A percentile compares a stretch with the other conserved stretches of the same genome.
phyloP scores from a whole-genome alignment of 164 flowering plant genomes.

The Berberis vulgaris region DNA sequence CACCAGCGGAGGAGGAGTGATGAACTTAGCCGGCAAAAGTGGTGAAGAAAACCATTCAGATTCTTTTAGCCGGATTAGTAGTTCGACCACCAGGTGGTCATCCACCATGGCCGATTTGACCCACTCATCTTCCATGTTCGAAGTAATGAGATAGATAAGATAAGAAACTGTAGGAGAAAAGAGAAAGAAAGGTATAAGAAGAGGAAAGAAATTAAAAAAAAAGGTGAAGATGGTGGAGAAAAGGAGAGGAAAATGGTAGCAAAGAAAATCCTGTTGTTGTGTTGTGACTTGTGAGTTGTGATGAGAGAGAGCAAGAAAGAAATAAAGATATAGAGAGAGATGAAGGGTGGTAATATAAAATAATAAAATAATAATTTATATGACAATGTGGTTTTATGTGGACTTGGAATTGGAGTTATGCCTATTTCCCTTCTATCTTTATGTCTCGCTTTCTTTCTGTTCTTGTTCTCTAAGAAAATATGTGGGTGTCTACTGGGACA shows the following conservation, averaged over 20 bases:
- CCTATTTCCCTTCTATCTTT: too few species aligned
- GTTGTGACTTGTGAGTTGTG: background rate
- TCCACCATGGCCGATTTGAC: slow-evolving; percentile 39
- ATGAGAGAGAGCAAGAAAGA: background rate
- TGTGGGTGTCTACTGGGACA: too few species aligned
- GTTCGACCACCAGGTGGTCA: slow-evolving; percentile 44
- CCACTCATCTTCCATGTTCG: slow-evolving; percentile 33
- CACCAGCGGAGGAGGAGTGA: background rate
- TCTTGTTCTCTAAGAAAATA: too few species aligned
- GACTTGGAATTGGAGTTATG: too few species aligned
- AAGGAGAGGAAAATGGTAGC: too few species aligned
- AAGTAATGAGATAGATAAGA: background rate
- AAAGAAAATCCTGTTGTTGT: background rate
- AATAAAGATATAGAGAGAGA: too few species aligned
- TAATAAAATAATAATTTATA: too few species aligned
- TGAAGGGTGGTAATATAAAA: too few species aligned
- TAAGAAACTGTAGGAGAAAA: background rate
- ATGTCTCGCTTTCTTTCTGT: too few species aligned
- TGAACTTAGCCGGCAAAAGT: background rate
- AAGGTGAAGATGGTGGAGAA: background rate
- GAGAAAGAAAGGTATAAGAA: slow-evolving; percentile 4
- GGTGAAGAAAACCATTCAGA: background rate
- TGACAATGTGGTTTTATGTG: too few species aligned
- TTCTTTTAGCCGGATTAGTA: slow-evolving; percentile 16
- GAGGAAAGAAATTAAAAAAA: slow-evolving; percentile 8